Base-by-base conservation (phyloP, 352 stramenopile species). In the Globisporangium spinosum region DNA sequence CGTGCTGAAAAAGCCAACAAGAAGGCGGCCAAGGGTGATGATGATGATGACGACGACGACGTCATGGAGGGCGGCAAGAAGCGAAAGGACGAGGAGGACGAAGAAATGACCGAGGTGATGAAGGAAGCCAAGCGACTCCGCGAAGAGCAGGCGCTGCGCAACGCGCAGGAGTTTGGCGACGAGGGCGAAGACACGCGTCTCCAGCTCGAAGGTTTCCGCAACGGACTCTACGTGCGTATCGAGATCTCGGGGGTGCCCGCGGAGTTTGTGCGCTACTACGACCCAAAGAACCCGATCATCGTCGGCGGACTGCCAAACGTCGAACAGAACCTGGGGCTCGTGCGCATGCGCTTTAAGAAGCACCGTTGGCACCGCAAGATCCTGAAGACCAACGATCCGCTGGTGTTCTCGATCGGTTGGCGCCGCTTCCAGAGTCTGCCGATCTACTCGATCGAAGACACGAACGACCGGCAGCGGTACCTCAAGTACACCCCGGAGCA, bases 401-500 rank as follows among this genome's bases (percentile, higher is more conserved):
- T 99, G 25, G 90, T 99, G 10, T 98, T 99, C 62, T 99, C 94
- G 15, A 87, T 99, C 62, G 98, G 98, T 13, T 99, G 98, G 98
- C 91, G 98, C 12, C 90, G 98, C 20, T 99, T 99, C 80, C 98
- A 99, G 78, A 98, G 92, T 72, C 85, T 99, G 59, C 98, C 98
- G 7, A 71, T 99, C n/a, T 99, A 98, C 76, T 98, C 95, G 38
- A 99, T 98, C 15, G 97, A 99, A 78, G 98, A 99, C 77, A 87
- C 94, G 65, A 99, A 99, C 75, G 96, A 98, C 53, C 89, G 97
- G 1, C 92, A 98, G 73, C 85, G 94, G 51, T 97, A 95, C 72
- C 83, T 99, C 62, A 99, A 99, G 82, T 99, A 95, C 80, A 99
- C 98, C n/a, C 98, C 98, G 0, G 97, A 99, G 77, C 97, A 99